Evolutionary conservation across 2,329 filamentous ascomycete genomes (phyloP).

Genomic region (Akanthomyces uredinophilus): DNA sequence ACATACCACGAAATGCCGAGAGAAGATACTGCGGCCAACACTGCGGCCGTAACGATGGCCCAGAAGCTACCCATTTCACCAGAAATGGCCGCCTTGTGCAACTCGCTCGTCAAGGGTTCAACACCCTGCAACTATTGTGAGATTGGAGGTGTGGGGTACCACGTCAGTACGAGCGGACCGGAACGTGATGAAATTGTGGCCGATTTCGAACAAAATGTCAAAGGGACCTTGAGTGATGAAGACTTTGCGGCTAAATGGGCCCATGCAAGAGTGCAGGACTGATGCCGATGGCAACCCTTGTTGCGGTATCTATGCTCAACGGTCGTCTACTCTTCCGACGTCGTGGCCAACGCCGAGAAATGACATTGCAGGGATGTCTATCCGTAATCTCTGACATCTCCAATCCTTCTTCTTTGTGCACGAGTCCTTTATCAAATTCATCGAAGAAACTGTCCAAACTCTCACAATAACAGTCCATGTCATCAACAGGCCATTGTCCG

Average conservation of each 20-base stretch:
- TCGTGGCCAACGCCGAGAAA: neutral
- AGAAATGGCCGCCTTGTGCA: neutral
- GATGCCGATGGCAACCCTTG: neutral
- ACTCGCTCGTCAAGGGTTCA: neutral
- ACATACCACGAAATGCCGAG: neutral
- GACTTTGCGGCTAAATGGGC: neutral
- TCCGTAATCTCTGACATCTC: neutral
- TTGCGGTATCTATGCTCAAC: neutral
- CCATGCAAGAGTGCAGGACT: neutral
- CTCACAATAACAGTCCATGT: neutral
- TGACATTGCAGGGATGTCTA: too few species aligned
- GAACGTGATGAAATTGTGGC: neutral
- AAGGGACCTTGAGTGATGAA: neutral
- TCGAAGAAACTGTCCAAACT: neutral
- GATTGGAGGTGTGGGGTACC: neutral
- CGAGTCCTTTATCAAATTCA: neutral
- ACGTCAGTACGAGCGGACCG: neutral
- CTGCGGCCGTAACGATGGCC: neutral
- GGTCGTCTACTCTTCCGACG: neutral
- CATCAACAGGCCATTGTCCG: too few species aligned
- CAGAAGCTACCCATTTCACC: neutral
- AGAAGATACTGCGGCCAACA: neutral
- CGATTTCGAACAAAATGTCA: neutral
- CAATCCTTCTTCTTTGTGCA: conserved; percentile 1
- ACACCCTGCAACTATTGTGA: neutral